Base-by-base conservation (phyloP, 2,329 filamentous ascomycete species). In the Basipetospora chlamydospora region DNA sequence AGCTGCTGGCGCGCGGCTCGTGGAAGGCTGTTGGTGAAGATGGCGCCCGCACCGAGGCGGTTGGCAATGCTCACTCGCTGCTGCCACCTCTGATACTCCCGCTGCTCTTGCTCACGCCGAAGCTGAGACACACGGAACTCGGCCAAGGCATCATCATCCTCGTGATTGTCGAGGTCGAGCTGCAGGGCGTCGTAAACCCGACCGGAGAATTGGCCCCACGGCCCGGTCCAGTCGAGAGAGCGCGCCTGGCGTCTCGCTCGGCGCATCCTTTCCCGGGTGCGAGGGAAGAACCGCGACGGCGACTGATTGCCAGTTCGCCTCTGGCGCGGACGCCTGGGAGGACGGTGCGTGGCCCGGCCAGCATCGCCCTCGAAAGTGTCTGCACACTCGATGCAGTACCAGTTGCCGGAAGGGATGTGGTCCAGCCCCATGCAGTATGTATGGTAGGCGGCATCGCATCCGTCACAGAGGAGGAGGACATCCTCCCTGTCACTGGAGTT, bases 381-480 rank as follows among this genome's bases (percentile, higher is more conserved):
- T 42, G 65, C 56, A 57, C 90, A 98, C 48, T 81, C 76, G 57
- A 90, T 77, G 61, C 90, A 98, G 55, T 88, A 94, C 87, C 88
- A 98, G 44, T 77, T 66, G 20, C 81, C 82, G 21, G 68, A 60
- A 16, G 87, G 86, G 39, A 93, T 73, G 37, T 67, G 61, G 41
- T 87, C 78, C 34, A 94, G 69, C 23, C 83, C 87, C 42, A 93
- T 74, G 56, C 90, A 98, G 56, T 92, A 83, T 33, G 86, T 86
- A 56, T 98, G 90, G 49, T 88, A 94, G 29, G 82, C 73, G 23
- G 79, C 77, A 63, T 93, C 80, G 62, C 90, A 98, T 50, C 77
- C 79, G 55, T 95, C 86, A 60, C 90, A 98, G 42, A 93, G 73
- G 45, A 96, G 76, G 36, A 94, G 70, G 13, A 86, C 68, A 44